Base-by-base conservation (phyloP, 106 monocot species). In the Apostasia shenzhenica region DNA sequence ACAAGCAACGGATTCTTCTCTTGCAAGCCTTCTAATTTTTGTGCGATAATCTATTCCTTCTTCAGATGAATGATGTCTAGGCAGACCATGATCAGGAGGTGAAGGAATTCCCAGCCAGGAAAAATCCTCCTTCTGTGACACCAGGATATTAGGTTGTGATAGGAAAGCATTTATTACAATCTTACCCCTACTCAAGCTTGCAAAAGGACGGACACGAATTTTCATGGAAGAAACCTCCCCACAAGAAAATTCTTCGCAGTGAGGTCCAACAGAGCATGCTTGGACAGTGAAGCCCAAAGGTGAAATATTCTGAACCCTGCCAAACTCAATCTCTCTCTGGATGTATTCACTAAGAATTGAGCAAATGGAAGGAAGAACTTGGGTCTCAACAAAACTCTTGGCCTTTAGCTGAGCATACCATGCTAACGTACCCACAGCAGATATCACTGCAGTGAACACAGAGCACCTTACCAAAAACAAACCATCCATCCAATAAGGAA, bases 41-140 rank as follows among this genome's bases (percentile, higher is more conserved):
- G 99, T 99, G 11, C 99, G 85, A 61, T 78, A 73, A 75, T 99
- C 99, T 73, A 92, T 93, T 11, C 99, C 99, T 85, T 93, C 99
- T 72, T 99, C 99, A 4, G 89, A 84, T 41, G 73, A 83, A 67
- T 73, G 82, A 55, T 71, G 87, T 11, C 55, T 57, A 1, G 47
- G 13, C 11, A 70, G 6, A 45, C 74, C 62, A 59, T 51, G 69
- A 70, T 85, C 92, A 48, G 99, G 85, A 59, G 77, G 69, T 62
- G 83, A 55, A 45, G 99, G 99, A 55, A 99, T 87, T 9, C 99
- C 99, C 47, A 99, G 45, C 90, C 92, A 99, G 42, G 99, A 99
- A 74, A 85, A 99, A 81, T 99, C 85, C 67, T 85, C 91, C 81
- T 84, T 93, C 64, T 99, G 92, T 37, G 93, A 76, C 52, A 99